Evolutionary conservation across 805 yeast species (phyloP), one percentile per base, ranked within the genome.

Genomic region (Barnettozyma sucrosica): DNA sequence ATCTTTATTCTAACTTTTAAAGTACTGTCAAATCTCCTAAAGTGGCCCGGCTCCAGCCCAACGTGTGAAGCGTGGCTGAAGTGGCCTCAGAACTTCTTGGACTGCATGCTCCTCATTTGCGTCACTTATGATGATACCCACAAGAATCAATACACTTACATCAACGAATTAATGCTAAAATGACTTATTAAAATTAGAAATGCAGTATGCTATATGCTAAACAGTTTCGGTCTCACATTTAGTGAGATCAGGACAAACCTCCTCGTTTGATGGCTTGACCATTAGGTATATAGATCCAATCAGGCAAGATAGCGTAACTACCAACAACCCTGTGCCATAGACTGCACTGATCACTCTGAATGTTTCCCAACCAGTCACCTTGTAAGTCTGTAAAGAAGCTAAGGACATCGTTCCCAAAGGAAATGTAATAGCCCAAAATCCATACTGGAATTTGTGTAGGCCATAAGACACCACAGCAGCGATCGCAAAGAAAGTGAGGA

Each of bases 351-450:
- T 53, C 9, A 83, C 81, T 52, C 77, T 72, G 64, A 87, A 85
- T 0, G 85, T 79, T 10, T 63, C 58, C 54, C 84, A 60, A 2
- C 75, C 75, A 42, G 76, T 77, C 2, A 74, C 60, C 4, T 51
- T 56, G 37, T 70, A 81, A 18, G 89, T 59, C 55, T 79, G 75
- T 9, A 70, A 63, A 49, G 79, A 74, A 2, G 88, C 79, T 13
- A 84, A 62, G 0, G 83, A 71, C 83, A 86, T 80, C 0, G 95
- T 87, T 2, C 96, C 97, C 56, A 89, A 58, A 4, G 96, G 97
- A 81, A 89, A 89, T 53, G 96, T 85, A 71, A 85, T 77, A 16
- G 89, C 81, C 96, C 96, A 86, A 79, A 80, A 80, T 1, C 77
- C 74, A 52, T 72, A 71, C 25, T 70, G 67, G 67, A 79, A 81